These are phyloP conservation scores for Wallacemonas sp. DNA, from an alignment of 208 protist species.

Conservation along the genomic window DNA sequence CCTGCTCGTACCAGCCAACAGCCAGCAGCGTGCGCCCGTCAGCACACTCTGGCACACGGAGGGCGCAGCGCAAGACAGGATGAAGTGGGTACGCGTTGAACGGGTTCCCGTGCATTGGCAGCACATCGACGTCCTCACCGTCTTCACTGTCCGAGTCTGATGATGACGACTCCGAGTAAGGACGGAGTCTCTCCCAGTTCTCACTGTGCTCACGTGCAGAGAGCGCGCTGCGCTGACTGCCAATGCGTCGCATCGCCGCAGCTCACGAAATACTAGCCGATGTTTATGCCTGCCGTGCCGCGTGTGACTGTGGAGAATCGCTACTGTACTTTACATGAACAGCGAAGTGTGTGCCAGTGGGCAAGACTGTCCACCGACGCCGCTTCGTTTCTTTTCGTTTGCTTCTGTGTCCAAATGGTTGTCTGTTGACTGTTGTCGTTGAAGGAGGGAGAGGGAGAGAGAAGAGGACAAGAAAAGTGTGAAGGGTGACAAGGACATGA, in stretches of 20 bases:
- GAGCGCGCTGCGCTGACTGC: not conserved
- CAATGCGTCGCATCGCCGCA: not conserved
- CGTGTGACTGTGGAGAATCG: no score
- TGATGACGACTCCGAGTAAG: not conserved
- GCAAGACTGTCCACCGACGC: no score
- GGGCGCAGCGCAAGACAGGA: not conserved
- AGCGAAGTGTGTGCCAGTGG: constrained; percentile 10
- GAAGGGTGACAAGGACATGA: no score
- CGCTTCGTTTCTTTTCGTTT: not conserved
- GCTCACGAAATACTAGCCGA: no score
- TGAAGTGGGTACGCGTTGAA: not conserved
- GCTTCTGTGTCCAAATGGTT: not conserved
- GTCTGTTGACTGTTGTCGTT: not conserved
- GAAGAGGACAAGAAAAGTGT: not conserved
- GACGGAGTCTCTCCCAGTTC: not conserved
- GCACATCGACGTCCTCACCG: not conserved
- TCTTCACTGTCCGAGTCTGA: not conserved
- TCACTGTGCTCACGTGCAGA: constrained; percentile 7
- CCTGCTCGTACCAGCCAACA: constrained; percentile 49
- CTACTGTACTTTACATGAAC: no score
- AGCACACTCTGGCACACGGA: constrained; percentile 11
- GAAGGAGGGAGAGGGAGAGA: not conserved
- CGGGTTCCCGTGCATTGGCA: not conserved
- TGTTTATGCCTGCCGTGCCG: no score
- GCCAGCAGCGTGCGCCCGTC: constrained; percentile 45